phyloP scores from a whole-genome alignment of 352 stramenopile species.

The Pseudoperonospora humuli region DNA sequence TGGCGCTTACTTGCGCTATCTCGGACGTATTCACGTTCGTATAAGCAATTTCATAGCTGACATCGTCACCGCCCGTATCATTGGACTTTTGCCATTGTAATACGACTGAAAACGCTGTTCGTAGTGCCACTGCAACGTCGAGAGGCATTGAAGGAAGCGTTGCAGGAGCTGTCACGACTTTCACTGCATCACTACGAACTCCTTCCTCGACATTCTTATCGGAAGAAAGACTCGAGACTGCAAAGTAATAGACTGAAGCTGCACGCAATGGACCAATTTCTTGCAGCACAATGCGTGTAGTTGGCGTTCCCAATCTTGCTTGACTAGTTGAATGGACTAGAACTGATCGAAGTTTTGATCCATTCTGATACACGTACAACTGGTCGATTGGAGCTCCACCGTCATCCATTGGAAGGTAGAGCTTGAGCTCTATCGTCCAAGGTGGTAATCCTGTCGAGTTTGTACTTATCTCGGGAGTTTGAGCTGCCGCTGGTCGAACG shows the following conservation, averaged over 20 bases:
- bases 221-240: conserved; percentile 24
- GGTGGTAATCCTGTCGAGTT: conserved; percentile 8
- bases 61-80: conserved; percentile 33
- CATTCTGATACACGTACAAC: conserved; percentile 41
- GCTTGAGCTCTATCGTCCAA: conserved; percentile 27
- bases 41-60: conserved; percentile 32
- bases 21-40: conserved; percentile 2
- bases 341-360: conserved; percentile 14
- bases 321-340: conserved; percentile 5
- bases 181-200: conserved; percentile 14
- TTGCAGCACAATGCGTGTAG: conserved; percentile 11
- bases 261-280: conserved; percentile 24
- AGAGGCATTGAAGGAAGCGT: conserved; percentile 31
- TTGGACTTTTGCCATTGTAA: conserved; percentile 31
- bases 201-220: conserved; percentile 24
- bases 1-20: background rate
- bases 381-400: conserved; percentile 30
- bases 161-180: conserved; percentile 24
- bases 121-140: conserved; percentile 17
- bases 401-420: conserved; percentile 32
- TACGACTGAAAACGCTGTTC: conserved; percentile 25
- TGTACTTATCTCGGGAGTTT: conserved; percentile 13
- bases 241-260: conserved; percentile 27
- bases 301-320: conserved; percentile 4
- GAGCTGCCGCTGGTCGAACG: conserved; percentile 17